Conservation (phyloP, 1,284 basidiomycete species). For the Athelia psychrophila region DNA sequence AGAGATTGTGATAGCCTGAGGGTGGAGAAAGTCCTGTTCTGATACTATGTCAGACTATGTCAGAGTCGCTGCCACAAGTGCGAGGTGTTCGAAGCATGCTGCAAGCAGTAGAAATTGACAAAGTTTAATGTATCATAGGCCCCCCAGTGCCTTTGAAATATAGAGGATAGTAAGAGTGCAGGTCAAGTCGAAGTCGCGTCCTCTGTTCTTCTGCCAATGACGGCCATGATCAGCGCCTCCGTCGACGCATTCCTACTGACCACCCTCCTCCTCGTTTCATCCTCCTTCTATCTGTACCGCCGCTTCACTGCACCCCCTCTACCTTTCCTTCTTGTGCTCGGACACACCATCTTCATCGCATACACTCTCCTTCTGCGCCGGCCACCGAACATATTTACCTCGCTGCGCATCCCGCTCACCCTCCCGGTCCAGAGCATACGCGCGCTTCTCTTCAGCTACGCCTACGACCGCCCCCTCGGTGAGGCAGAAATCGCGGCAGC, state of each 20-base stretch:
- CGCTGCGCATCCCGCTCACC: slow-evolving; percentile 51
- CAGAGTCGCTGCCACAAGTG: too few species aligned
- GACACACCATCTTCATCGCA: slow-evolving; percentile 54
- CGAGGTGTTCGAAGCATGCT: too few species aligned
- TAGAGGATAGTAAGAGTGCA: too few species aligned
- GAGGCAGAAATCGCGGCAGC: not conserved
- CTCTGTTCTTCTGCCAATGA: too few species aligned
- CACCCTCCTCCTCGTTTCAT: not conserved
- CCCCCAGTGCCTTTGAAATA: too few species aligned
- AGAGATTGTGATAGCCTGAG: too few species aligned
- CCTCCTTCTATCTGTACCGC: not conserved
- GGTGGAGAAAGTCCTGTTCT: too few species aligned
- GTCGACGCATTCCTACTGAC: not conserved
- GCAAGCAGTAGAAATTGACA: too few species aligned
- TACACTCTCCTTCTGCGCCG: slow-evolving; percentile 44
- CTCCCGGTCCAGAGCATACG: slow-evolving; percentile 51
- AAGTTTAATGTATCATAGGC: too few species aligned
- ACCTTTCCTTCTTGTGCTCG: slow-evolving; percentile 33
- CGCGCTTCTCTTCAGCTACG: slow-evolving; percentile 36
- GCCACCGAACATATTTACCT: slow-evolving; percentile 62
- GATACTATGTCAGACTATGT: too few species aligned
- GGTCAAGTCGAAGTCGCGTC: too few species aligned
- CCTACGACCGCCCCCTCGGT: slow-evolving; percentile 17
- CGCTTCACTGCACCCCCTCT: not conserved
- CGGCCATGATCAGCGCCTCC: not conserved